Conservation (phyloP, 2,329 filamentous ascomycete genomes). For the Furcasterigmium furcatum region DNA sequence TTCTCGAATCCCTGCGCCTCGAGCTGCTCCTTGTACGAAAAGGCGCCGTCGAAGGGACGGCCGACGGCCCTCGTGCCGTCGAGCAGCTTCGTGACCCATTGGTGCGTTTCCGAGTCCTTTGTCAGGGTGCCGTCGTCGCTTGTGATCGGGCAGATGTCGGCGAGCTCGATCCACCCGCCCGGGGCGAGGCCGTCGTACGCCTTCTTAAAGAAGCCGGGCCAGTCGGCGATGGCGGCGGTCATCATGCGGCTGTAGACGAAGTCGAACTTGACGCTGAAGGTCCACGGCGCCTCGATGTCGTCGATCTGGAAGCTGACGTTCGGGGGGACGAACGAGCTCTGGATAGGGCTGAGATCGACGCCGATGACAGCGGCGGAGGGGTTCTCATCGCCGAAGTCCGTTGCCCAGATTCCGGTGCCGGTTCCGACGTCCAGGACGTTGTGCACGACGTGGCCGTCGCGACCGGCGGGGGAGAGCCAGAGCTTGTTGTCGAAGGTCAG, state of each 20-base stretch:
- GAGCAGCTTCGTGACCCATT: conserved; percentile 3
- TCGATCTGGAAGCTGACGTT: conserved; percentile 43
- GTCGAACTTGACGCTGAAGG: conserved; percentile 25
- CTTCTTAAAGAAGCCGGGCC: conserved; percentile 17
- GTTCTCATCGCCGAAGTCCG: conserved; percentile 42
- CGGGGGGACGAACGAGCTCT: conserved; percentile 39
- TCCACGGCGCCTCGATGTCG: conserved; percentile 35
- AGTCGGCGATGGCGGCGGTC: conserved; percentile 13
- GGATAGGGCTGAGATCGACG: conserved; percentile 56
- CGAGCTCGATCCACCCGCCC: conserved; percentile 39
- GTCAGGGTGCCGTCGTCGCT: conserved; percentile 38
- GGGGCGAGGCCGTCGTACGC: conserved; percentile 26
- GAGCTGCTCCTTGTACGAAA: conserved; percentile 32
- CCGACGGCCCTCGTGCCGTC: conserved; percentile 15
- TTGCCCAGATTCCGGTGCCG: conserved; percentile 41
- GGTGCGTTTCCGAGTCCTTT: conserved; percentile 4
- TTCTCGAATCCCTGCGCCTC: conserved; percentile 46
- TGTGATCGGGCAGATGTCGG: conserved; percentile 35
- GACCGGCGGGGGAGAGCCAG: conserved; percentile 18
- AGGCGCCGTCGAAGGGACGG: conserved; percentile 21
- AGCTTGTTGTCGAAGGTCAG: conserved; percentile 27
- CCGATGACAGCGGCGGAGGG: conserved; percentile 45
- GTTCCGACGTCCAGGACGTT: conserved; percentile 43
- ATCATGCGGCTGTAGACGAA: conserved; percentile 17
- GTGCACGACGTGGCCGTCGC: conserved; percentile 15